Evolutionary conservation across 805 yeast genomes (phyloP).

Genomic region (Candida patagonica): DNA sequence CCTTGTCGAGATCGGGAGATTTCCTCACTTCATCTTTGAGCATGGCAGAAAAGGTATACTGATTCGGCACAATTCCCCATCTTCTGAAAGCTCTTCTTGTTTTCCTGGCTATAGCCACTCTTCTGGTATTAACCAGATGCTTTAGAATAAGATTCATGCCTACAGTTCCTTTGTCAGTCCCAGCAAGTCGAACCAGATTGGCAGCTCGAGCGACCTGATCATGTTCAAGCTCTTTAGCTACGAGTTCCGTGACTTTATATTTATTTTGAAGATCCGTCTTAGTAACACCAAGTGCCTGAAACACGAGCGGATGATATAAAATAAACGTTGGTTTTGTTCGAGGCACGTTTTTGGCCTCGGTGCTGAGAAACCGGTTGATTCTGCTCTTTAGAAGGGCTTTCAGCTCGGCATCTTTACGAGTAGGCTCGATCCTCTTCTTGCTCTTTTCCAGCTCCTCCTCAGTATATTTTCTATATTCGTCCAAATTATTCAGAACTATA

Average conservation of each 20-base stretch:
- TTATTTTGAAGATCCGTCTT: constrained; percentile 10
- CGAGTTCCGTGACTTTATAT: constrained; percentile 8
- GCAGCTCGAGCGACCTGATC: constrained; percentile 11
- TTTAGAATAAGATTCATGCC: constrained; percentile 7
- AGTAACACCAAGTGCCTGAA: constrained; percentile 11
- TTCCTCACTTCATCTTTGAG: not conserved
- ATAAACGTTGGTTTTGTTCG: constrained; percentile 7
- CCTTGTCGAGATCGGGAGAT: not conserved
- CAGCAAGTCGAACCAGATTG: constrained; percentile 5
- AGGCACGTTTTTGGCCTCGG: not conserved
- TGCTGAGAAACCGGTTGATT: not conserved
- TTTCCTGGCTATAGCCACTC: constrained; percentile 3
- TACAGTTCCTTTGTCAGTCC: constrained; percentile 2
- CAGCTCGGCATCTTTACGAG: not conserved
- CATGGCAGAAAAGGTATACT: constrained; percentile 7
- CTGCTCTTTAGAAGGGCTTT: not conserved
- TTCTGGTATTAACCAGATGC: constrained; percentile 1
- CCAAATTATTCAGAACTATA: not conserved
- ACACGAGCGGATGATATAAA: constrained; percentile 8
- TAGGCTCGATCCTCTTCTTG: not conserved
- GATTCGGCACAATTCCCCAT: constrained; percentile 15
- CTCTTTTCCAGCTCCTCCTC: not conserved
- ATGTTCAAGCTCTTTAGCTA: constrained; percentile 7
- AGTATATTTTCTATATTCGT: not conserved
- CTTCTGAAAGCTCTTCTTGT: not conserved